These are phyloP conservation scores for Globisporangium cystogenes DNA, from an alignment of 352 stramenopile genomes.

Conservation along the genomic window DNA sequence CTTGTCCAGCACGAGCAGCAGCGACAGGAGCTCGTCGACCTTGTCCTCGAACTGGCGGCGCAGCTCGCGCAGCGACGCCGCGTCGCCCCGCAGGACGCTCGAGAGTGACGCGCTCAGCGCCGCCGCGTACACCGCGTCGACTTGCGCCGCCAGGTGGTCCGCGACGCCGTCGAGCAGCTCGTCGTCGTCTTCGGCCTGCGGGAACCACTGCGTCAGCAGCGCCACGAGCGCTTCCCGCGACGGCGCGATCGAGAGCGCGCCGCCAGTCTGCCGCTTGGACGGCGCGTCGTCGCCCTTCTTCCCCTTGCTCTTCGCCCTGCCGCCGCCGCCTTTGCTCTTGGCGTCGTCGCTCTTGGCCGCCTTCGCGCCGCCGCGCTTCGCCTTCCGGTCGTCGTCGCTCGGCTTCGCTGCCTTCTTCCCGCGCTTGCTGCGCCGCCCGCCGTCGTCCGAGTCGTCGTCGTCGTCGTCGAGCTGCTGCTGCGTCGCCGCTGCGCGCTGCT, in stretches of 20 bases:
- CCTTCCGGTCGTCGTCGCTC: slow-evolving; percentile 22
- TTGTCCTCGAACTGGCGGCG: slow-evolving; percentile 70
- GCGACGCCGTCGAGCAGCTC: slow-evolving; percentile 56
- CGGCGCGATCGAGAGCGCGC: slow-evolving; percentile 36
- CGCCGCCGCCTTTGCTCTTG: slow-evolving; percentile 28
- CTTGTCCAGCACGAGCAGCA: slow-evolving; percentile 55
- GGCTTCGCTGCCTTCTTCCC: slow-evolving; percentile 28
- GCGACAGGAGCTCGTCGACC: slow-evolving; percentile 56
- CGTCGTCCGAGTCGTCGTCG: slow-evolving; percentile 35
- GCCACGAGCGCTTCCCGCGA: slow-evolving; percentile 31
- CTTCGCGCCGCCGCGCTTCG: slow-evolving; percentile 34
- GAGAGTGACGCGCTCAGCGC: slow-evolving; percentile 48
- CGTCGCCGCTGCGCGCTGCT: slow-evolving; percentile 16
- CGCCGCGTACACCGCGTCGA: slow-evolving; percentile 43
- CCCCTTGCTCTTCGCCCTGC: slow-evolving; percentile 4
- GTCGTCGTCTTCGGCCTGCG: slow-evolving; percentile 54
- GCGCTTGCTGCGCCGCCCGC: slow-evolving; percentile 24
- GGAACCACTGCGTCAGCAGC: slow-evolving; percentile 45
- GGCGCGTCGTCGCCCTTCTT: slow-evolving; percentile 5
- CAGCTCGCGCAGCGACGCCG: slow-evolving; percentile 59
- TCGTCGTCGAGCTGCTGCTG: slow-evolving; percentile 14
- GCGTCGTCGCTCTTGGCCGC: slow-evolving; percentile 27
- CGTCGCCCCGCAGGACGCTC: slow-evolving; percentile 66
- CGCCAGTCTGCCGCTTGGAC: slow-evolving; percentile 1
- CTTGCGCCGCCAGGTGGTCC: slow-evolving; percentile 32